phyloP scores from a whole-genome alignment of 257 asterid species.

The Apocynum venetum region DNA sequence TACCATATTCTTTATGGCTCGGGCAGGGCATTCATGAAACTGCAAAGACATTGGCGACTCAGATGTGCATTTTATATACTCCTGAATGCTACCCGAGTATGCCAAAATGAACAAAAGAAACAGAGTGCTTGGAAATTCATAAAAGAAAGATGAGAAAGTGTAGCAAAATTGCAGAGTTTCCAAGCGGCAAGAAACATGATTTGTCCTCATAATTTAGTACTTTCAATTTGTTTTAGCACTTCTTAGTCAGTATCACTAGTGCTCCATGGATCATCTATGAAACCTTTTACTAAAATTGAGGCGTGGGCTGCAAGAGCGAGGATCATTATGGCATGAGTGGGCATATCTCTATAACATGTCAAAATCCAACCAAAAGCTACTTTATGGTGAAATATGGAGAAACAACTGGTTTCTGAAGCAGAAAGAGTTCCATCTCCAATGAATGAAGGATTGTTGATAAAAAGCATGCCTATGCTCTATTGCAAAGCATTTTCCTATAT shows the following conservation, averaged over 20 bases:
- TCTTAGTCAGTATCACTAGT: background rate
- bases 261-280: background rate
- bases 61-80: background rate
- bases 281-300: background rate
- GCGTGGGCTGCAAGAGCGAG: background rate
- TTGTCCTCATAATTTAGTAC: too few relatives aligned
- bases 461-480: background rate
- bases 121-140: background rate
- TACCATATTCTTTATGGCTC: slow-evolving; percentile 71
- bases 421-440: background rate
- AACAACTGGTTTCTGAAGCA: background rate
- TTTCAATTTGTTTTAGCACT: background rate
- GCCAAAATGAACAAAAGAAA: background rate
- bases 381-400: background rate
- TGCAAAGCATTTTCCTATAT: background rate
- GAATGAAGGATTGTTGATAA: background rate
- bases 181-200: background rate
- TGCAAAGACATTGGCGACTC: slow-evolving; percentile 21
- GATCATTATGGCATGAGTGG: background rate
- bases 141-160: background rate
- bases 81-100: background rate
- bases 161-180: background rate
- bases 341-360: background rate
- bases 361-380: background rate
- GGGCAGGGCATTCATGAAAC: slow-evolving; percentile 94